These are phyloP conservation scores for Discostella stelligera DNA, from an alignment of 352 stramenopile genomes.

Conservation along the genomic window DNA sequence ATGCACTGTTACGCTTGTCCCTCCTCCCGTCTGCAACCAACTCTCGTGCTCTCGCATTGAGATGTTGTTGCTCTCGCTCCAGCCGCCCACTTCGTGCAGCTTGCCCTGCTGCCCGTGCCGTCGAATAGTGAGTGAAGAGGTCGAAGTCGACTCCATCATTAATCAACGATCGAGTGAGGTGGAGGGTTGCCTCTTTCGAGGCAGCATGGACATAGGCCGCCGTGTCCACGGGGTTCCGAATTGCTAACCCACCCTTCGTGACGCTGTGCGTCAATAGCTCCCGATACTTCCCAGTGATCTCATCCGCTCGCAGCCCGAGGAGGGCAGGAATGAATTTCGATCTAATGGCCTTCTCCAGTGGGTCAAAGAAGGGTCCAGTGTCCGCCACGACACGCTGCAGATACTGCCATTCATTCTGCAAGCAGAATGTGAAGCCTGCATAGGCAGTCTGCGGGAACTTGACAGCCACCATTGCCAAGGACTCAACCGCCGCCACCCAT, in stretches of 20 bases:
- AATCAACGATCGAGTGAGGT: slow-evolving; percentile 10
- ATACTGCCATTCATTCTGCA: slow-evolving; percentile 51
- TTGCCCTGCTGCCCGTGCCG: not conserved
- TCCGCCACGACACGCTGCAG: slow-evolving; percentile 19
- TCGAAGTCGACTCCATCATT: not conserved
- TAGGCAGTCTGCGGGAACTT: slow-evolving; percentile 46
- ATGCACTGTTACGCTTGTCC: not conserved
- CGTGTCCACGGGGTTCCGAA: slow-evolving; percentile 28
- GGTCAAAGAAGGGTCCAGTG: slow-evolving; percentile 14
- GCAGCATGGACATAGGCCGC: slow-evolving; percentile 5
- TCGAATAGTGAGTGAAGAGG: not conserved
- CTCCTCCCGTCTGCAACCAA: not conserved
- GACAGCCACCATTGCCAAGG: slow-evolving; percentile 2
- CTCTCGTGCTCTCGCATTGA: not conserved
- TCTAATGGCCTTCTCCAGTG: slow-evolving; percentile 31
- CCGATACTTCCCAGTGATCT: slow-evolving; percentile 13
- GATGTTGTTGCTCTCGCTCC: not conserved
- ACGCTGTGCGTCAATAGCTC: slow-evolving; percentile 14
- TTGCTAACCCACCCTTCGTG: slow-evolving; percentile 19
- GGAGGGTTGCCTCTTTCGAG: not conserved
- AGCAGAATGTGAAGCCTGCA: slow-evolving; percentile 31
- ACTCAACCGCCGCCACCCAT: slow-evolving; percentile 14
- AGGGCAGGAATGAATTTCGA: slow-evolving; percentile 19
- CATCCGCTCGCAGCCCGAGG: not conserved
- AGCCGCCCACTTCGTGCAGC: not conserved